These are phyloP conservation scores for Eucalyptus erythrocorys DNA, from an alignment of 345 rosid species.

Conservation along the genomic window DNA sequence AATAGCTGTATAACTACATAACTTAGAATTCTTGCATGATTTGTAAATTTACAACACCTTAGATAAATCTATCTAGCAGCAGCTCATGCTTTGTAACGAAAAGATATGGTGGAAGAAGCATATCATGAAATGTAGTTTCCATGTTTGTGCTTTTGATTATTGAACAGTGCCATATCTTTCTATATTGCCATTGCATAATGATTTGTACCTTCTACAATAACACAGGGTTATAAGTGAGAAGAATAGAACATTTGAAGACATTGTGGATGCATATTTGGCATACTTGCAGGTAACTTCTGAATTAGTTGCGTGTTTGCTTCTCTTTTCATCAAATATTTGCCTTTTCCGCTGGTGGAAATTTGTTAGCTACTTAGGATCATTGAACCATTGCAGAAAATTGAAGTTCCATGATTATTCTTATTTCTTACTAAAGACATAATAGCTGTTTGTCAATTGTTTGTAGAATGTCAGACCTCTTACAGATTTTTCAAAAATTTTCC, in stretches of 20 bases:
- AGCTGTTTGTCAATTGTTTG: not conserved
- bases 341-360: not conserved
- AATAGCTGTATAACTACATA: not conserved
- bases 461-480: not conserved
- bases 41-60: not conserved
- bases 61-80: not conserved
- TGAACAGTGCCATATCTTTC: not conserved
- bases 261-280: slow-evolving; percentile 82
- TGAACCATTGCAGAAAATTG: not conserved
- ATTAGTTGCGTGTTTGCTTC: not conserved
- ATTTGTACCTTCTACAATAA: not conserved
- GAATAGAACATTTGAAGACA: slow-evolving; percentile 67
- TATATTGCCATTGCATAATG: not conserved
- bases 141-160: not conserved
- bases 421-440: not conserved
- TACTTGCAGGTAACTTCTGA: slow-evolving; percentile 47
- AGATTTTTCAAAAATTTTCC: not conserved
- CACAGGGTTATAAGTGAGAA: slow-evolving; percentile 57
- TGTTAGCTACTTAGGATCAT: not conserved
- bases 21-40: not conserved
- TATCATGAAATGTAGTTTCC: not conserved
- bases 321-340: not conserved
- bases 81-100: not conserved
- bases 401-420: not conserved
- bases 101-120: not conserved